These are phyloP conservation scores for Rubia occidens DNA, from an alignment of 305 asterid genomes.

Conservation along the genomic window DNA sequence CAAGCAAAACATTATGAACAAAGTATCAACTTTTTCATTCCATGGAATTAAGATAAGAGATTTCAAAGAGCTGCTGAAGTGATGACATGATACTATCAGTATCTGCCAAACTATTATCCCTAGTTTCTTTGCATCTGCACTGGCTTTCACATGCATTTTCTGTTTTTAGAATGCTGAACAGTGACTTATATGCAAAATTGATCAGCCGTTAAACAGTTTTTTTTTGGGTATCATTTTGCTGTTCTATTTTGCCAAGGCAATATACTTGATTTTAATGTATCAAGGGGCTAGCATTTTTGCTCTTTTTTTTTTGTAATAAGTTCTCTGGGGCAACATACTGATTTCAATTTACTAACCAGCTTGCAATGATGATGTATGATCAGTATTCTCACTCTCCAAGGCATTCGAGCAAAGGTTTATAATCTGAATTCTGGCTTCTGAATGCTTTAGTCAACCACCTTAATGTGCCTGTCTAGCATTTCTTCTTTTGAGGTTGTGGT, in stretches of 20 bases:
- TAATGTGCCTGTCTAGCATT: not conserved
- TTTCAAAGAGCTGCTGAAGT: constrained; percentile 36
- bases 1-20: constrained; percentile 28
- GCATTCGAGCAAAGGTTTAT: constrained; percentile 28
- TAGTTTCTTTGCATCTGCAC: not conserved
- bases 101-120: not conserved
- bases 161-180: not conserved
- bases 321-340: constrained; percentile 19
- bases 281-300: not conserved
- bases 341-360: constrained; percentile 38
- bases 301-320: not conserved
- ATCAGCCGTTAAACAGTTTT: not conserved
- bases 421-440: constrained; percentile 20
- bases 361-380: constrained; percentile 51
- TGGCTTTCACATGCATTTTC: not conserved
- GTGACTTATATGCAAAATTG: not conserved
- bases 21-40: constrained; percentile 22
- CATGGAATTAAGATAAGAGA: constrained; percentile 28
- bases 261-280: constrained; percentile 19
- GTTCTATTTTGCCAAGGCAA: constrained; percentile 13
- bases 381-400: constrained; percentile 25
- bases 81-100: constrained; percentile 7
- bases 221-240: constrained; percentile 5
- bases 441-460: constrained; percentile 5
- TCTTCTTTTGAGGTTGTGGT: not conserved